Evolutionary conservation across 257 asterid species (phyloP).

Genomic region (Solanum ossicruentum): DNA sequence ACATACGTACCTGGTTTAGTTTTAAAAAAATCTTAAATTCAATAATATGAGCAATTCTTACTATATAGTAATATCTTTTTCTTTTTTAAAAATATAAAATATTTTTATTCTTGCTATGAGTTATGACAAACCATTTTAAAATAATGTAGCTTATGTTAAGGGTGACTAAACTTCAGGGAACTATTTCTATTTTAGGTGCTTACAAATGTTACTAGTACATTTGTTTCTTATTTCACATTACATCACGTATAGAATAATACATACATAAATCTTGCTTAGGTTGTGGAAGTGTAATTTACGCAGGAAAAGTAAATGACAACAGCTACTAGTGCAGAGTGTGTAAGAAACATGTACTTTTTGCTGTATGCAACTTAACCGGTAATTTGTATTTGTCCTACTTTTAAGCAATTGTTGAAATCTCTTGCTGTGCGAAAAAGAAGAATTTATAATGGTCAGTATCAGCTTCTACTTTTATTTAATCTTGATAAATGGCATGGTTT

Average conservation of each 20-base stretch:
- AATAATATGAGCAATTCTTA: neutral
- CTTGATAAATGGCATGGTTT: neutral
- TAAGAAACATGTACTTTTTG: neutral
- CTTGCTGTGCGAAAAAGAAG: neutral
- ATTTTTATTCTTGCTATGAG: neutral
- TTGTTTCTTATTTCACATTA: neutral
- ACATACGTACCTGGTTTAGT: neutral
- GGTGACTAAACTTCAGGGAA: neutral
- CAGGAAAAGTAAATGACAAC: neutral
- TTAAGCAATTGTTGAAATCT: neutral
- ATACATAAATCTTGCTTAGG: neutral
- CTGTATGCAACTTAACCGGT: neutral
- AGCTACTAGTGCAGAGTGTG: neutral
- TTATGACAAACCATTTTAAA: neutral
- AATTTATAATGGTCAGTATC: neutral
- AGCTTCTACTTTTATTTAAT: neutral
- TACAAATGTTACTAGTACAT: neutral
- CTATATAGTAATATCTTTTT: neutral
- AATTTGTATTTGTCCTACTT: neutral
- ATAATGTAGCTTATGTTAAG: neutral
- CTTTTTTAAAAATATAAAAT: neutral
- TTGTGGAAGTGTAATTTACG: neutral
- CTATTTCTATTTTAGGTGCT: neutral
- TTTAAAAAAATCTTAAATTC: neutral
- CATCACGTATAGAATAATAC: neutral